phyloP scores from a whole-genome alignment of 495 filamentous ascomycete genomes.

The Aspergillus carlsbadensis region DNA sequence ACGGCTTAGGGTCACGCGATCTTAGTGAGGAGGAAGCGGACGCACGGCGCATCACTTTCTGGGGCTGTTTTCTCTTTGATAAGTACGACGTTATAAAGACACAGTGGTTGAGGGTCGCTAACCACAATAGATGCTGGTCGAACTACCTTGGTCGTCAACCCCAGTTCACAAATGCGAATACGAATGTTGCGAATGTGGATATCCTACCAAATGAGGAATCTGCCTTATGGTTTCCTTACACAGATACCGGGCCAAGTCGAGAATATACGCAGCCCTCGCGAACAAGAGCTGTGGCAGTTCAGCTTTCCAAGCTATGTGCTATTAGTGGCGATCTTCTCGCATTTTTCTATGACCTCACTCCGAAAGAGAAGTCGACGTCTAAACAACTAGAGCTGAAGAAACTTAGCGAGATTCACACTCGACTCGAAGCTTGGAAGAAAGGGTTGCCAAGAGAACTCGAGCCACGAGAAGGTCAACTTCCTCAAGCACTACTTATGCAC shows the following conservation, averaged over 20 bases:
- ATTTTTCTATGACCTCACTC: constrained; percentile 85
- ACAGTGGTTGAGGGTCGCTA: constrained; percentile 13
- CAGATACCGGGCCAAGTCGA: constrained; percentile 72
- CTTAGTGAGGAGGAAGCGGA: constrained; percentile 84
- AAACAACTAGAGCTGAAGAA: constrained; percentile 88
- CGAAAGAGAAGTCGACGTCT: constrained; percentile 54
- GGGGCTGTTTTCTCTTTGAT: constrained; percentile 98
- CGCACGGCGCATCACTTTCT: constrained; percentile 87
- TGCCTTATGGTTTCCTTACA: constrained; percentile 84
- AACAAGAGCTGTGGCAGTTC: constrained; percentile 77
- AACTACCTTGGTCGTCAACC: constrained; percentile 95
- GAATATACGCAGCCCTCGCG: constrained; percentile 75
- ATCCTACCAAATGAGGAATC: constrained; percentile 89
- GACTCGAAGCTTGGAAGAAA: constrained; percentile 89
- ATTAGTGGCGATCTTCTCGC: constrained; percentile 88
- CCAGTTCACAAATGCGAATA: constrained; percentile 73
- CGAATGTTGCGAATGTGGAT: constrained; percentile 84
- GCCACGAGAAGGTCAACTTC: constrained; percentile 83
- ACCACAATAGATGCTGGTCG: constrained; percentile 74
- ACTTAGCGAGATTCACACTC: constrained; percentile 83
- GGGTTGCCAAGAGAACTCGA: constrained; percentile 84
- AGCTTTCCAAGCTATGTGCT: constrained; percentile 81
- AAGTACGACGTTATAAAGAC: constrained; percentile 53
- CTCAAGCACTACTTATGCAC: constrained; percentile 90
- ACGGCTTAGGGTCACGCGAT: constrained; percentile 56